Evolutionary conservation across 345 rosid genomes (phyloP).

Genomic region (Pistacia integerrima): DNA sequence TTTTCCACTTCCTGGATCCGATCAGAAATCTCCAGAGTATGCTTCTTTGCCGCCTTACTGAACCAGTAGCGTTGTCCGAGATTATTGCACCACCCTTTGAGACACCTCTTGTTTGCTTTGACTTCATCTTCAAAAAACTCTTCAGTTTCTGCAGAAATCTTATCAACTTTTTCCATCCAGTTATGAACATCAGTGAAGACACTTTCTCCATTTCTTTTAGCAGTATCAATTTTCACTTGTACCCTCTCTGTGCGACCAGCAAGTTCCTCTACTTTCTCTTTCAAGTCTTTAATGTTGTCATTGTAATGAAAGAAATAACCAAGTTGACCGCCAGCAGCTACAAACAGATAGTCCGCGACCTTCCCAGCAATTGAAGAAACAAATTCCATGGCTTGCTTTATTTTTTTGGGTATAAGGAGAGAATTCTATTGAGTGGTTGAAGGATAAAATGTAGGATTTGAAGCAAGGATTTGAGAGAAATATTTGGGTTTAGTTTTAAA

Average conservation of each 20-base stretch:
- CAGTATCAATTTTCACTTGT: background rate
- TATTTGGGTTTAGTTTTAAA: no score
- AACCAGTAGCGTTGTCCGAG: background rate
- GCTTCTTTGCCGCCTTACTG: background rate
- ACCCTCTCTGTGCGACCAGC: background rate
- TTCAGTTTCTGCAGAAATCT: background rate
- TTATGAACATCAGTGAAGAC: background rate
- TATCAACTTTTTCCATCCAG: background rate
- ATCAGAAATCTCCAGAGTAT: constrained; percentile 1
- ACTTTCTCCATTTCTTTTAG: background rate
- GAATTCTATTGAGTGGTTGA: no score
- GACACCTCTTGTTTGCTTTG: background rate
- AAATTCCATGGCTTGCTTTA: no score
- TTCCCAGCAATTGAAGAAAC: no score
- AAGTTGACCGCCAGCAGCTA: no score
- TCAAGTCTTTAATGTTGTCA: no score
- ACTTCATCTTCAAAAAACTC: background rate
- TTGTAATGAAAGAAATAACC: no score
- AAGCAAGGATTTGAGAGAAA: no score
- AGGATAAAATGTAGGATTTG: no score
- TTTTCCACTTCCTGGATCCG: background rate
- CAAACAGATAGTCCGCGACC: no score
- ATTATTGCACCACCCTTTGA: background rate
- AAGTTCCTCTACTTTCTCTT: background rate
- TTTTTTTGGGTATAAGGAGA: no score